These are phyloP conservation scores for Hygrophorus pudorinus DNA, from an alignment of 768 basidiomycete genomes.

Conservation along the genomic window DNA sequence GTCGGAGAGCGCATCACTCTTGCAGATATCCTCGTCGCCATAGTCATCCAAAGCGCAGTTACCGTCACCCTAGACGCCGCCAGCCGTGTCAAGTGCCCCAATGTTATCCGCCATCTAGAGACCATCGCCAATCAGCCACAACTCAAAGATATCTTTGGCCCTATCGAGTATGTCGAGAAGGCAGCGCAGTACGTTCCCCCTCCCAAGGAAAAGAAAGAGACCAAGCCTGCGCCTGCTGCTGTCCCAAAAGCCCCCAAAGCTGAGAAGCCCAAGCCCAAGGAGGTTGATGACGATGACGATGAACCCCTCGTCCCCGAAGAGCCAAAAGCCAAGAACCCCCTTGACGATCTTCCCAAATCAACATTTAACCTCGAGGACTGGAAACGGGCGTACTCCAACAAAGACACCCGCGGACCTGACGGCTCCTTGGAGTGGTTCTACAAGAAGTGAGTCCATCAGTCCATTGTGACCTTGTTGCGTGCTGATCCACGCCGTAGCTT, in stretches of 20 bases:
- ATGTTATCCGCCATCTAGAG: slow-evolving; percentile 77
- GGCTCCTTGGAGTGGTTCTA: slow-evolving; percentile 96
- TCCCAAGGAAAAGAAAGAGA: slow-evolving; percentile 68
- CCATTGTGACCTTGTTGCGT: neutral
- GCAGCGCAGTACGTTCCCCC: slow-evolving; percentile 62
- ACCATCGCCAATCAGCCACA: slow-evolving; percentile 81
- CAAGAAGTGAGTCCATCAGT: slow-evolving; percentile 62
- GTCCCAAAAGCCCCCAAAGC: slow-evolving; percentile 49
- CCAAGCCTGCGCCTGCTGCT: slow-evolving; percentile 35
- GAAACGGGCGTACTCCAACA: slow-evolving; percentile 98
- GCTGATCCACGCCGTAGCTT: slow-evolving; percentile 37
- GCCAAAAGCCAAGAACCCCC: slow-evolving; percentile 91
- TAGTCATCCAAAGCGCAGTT: slow-evolving; percentile 44
- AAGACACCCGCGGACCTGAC: slow-evolving; percentile 79
- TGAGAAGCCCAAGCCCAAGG: slow-evolving; percentile 50
- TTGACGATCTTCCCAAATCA: slow-evolving; percentile 84
- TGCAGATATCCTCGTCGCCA: slow-evolving; percentile 72
- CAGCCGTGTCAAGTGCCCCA: slow-evolving; percentile 56
- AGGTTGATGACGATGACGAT: slow-evolving; percentile 58
- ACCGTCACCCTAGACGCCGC: slow-evolving; percentile 53
- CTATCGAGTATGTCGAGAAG: slow-evolving; percentile 56
- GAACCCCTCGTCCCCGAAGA: slow-evolving; percentile 63
- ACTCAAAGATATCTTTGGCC: slow-evolving; percentile 57
- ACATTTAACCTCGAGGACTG: slow-evolving; percentile 89
- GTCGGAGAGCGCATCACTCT: slow-evolving; percentile 92